Percentiles rank a stretch among this genome's conserved stretches.
phyloP scores from a whole-genome alignment of 352 stramenopile genomes.

The Globisporangium splendens region DNA sequence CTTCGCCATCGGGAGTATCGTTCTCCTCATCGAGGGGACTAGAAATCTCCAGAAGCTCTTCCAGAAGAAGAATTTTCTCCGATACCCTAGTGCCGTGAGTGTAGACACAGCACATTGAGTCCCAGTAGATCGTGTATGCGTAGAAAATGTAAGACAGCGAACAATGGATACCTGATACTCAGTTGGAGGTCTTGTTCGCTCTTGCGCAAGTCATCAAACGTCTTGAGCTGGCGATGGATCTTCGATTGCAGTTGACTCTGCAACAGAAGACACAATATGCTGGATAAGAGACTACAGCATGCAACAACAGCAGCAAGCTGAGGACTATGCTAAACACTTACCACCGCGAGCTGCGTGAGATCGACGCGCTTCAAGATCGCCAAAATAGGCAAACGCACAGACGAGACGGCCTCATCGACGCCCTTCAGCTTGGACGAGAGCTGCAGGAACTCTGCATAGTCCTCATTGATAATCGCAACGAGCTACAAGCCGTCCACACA shows the following conservation, averaged over 20 bases:
- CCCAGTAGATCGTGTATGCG: background rate
- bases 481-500: slow-evolving; percentile 28
- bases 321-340: slow-evolving; percentile 14
- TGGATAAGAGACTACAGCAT: background rate
- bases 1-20: slow-evolving; percentile 9
- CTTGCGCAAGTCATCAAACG: slow-evolving; percentile 39
- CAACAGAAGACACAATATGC: background rate
- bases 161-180: slow-evolving; percentile 37
- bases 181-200: slow-evolving; percentile 49
- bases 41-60: slow-evolving; percentile 72
- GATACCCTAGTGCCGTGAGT: slow-evolving; percentile 36
- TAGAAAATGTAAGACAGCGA: background rate
- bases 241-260: slow-evolving; percentile 48
- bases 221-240: slow-evolving; percentile 48
- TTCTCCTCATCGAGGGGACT: slow-evolving; percentile 28
- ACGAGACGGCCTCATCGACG: slow-evolving; percentile 82
- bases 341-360: slow-evolving; percentile 58
- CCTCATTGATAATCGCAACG: slow-evolving; percentile 87
- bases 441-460: slow-evolving; percentile 89
- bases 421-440: slow-evolving; percentile 85
- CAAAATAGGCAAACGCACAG: slow-evolving; percentile 64
- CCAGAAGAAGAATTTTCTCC: slow-evolving; percentile 70
- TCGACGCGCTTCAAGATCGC: slow-evolving; percentile 79
- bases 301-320: background rate
- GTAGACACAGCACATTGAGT: background rate